phyloP scores from a whole-genome alignment of 179 eudicot genomes.

The Pouteria campechiana region DNA sequence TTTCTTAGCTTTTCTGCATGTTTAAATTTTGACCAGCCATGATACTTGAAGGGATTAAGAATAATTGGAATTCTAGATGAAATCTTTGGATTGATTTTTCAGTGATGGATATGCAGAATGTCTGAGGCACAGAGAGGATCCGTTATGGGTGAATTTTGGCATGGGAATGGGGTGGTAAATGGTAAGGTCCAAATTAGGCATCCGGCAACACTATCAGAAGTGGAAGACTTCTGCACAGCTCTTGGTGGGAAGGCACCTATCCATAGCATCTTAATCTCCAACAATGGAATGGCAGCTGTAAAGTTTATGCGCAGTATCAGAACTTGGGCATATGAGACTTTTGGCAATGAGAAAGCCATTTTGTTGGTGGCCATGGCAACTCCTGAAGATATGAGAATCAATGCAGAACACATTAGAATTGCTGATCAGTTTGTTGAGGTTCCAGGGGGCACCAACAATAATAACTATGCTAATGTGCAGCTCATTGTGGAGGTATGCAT shows the following conservation, averaged over 20 bases:
- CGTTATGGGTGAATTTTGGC: conserved; percentile 18
- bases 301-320: conserved; percentile 43
- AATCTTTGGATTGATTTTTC: too few species aligned
- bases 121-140: conserved; percentile 29
- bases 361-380: conserved; percentile 51
- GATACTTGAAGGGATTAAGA: too few species aligned
- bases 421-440: conserved; percentile 56
- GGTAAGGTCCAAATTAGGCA: conserved; percentile 43
- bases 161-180: conserved; percentile 30
- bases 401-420: conserved; percentile 47
- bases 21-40: too few species aligned
- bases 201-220: conserved; percentile 29
- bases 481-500: conserved; percentile 41
- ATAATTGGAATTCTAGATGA: too few species aligned
- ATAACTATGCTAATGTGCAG: conserved; percentile 49
- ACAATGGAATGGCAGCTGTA: conserved; percentile 57
- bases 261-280: conserved; percentile 67
- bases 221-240: conserved; percentile 75
- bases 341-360: conserved; percentile 47
- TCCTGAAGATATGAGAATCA: conserved; percentile 50
- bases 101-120: too few species aligned
- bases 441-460: conserved; percentile 53
- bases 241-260: conserved; percentile 84
- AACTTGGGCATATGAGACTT: conserved; percentile 47
- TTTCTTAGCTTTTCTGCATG: too few species aligned